Conservation (phyloP, 2,329 filamentous ascomycete genomes). For the Aspergillus sp. region DNA sequence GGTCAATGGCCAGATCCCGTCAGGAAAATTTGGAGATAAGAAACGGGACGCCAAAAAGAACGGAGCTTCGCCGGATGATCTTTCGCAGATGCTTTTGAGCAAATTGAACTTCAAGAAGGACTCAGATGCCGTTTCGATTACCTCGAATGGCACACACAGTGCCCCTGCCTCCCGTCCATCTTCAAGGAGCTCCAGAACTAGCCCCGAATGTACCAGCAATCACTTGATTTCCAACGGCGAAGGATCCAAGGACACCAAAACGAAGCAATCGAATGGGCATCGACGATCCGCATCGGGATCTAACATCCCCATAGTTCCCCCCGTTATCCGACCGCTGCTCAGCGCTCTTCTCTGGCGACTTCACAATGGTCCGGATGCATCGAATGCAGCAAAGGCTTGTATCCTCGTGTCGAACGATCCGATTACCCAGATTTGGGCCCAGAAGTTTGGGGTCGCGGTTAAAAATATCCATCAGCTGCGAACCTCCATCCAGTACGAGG, state of each 20-base stretch:
- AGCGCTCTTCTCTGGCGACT: conserved; percentile 44
- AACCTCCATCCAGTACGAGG: conserved; percentile 43
- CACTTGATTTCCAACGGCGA: conserved; percentile 21
- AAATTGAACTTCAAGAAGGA: conserved; percentile 45
- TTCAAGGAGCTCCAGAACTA: conserved; percentile 42
- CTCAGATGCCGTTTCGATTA: conserved; percentile 32
- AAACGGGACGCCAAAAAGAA: conserved; percentile 17
- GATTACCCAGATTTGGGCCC: conserved; percentile 39
- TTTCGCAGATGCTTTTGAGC: conserved; percentile 45
- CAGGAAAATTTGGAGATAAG: conserved; percentile 15
- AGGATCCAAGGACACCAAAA: conserved; percentile 15
- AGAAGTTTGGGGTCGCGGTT: conserved; percentile 43
- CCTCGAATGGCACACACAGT: conserved; percentile 38
- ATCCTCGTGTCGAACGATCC: conserved; percentile 43
- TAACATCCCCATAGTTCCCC: conserved; percentile 34
- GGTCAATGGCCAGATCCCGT: conserved; percentile 11
- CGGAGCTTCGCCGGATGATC: conserved; percentile 27
- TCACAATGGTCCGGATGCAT: conserved; percentile 29
- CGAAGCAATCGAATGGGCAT: conserved; percentile 20
- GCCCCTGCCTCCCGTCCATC: conserved; percentile 40
- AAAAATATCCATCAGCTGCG: conserved; percentile 46
- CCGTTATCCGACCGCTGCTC: conserved; percentile 37
- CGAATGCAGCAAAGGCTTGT: conserved; percentile 30
- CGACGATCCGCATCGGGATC: conserved; percentile 29
- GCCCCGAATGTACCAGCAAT: conserved; percentile 35